These are phyloP conservation scores for Aspergillus sp. DNA, from an alignment of 2,329 filamentous ascomycete genomes.

Conservation along the genomic window DNA sequence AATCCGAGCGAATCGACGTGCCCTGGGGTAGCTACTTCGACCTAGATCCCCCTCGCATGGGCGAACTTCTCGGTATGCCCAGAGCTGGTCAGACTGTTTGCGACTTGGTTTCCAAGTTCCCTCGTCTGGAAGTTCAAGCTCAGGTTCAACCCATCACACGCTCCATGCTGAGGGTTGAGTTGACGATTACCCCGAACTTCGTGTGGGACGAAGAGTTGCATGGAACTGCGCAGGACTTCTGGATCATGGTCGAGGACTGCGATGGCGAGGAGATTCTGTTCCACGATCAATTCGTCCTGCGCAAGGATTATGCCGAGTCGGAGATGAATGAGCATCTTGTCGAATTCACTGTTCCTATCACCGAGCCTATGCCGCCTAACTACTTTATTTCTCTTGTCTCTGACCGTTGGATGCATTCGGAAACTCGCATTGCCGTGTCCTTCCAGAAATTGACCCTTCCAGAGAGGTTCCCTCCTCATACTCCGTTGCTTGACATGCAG, in stretches of 20 bases:
- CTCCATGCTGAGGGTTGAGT: conserved; percentile 85
- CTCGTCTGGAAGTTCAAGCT: conserved; percentile 86
- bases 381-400: conserved; percentile 96
- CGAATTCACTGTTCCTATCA: conserved; percentile 94
- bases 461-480: conserved; percentile 93
- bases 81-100: conserved; percentile 85
- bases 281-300: conserved; percentile 89
- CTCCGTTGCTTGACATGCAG: conserved; percentile 86
- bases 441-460: conserved; percentile 94
- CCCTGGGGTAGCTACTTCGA: conserved; percentile 94
- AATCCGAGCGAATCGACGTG: conserved; percentile 92
- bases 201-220: conserved; percentile 92
- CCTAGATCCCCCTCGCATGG: conserved; percentile 93
- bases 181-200: conserved; percentile 91
- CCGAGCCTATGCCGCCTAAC: conserved; percentile 96
- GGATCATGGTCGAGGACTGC: conserved; percentile 96
- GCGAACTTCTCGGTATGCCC: conserved; percentile 86
- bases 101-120: conserved; percentile 85
- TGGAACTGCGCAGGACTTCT: conserved; percentile 86
- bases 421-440: conserved; percentile 87
- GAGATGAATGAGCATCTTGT: conserved; percentile 93
- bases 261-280: conserved; percentile 95
- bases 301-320: conserved; percentile 79
- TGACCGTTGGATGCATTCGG: conserved; percentile 97
- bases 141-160: conserved; percentile 93